Evolutionary conservation across 2,329 filamentous ascomycete species (phyloP).

Genomic region (Geosmithia putterillii): DNA sequence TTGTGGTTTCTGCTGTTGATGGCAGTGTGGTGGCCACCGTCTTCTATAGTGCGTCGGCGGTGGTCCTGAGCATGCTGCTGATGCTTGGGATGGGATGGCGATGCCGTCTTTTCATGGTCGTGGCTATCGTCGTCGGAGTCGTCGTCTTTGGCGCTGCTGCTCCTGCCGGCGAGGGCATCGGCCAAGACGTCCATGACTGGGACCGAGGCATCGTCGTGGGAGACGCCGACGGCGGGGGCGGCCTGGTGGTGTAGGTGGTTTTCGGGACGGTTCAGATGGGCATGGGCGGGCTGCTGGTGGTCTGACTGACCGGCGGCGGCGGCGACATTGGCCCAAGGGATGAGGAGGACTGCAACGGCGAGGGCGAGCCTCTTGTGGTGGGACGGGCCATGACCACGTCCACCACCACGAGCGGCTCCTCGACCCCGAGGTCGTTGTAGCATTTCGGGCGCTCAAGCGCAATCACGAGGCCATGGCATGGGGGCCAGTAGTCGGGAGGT

Average conservation of each 20-base stretch:
- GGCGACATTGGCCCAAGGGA: constrained; percentile 42
- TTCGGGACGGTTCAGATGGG: neutral
- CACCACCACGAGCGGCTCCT: constrained; percentile 13
- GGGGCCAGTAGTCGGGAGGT: neutral
- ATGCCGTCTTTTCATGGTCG: constrained; percentile 7
- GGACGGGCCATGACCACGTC: constrained; percentile 24
- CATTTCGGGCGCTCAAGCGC: constrained; percentile 26
- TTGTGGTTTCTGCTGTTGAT: constrained; percentile 8
- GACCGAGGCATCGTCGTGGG: constrained; percentile 13
- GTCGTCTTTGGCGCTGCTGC: no score
- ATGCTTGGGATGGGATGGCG: constrained; percentile 10
- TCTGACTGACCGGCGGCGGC: neutral
- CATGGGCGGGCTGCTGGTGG: neutral
- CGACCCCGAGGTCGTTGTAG: constrained; percentile 52
- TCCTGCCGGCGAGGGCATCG: constrained; percentile 14
- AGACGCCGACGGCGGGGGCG: constrained; percentile 1
- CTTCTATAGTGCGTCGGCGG: constrained; percentile 6
- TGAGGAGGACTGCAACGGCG: constrained; percentile 44
- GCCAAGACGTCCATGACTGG: constrained; percentile 6
- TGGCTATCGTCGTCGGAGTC: constrained; percentile 14
- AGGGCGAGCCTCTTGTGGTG: constrained; percentile 31
- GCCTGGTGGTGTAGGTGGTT: neutral
- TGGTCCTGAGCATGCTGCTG: constrained; percentile 4
- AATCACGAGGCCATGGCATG: neutral
- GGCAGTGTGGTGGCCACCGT: constrained; percentile 2